Percentiles rank a stretch among this genome's conserved stretches.
phyloP scores from a whole-genome alignment of 768 basidiomycete species.

The Pholiota microspora region DNA sequence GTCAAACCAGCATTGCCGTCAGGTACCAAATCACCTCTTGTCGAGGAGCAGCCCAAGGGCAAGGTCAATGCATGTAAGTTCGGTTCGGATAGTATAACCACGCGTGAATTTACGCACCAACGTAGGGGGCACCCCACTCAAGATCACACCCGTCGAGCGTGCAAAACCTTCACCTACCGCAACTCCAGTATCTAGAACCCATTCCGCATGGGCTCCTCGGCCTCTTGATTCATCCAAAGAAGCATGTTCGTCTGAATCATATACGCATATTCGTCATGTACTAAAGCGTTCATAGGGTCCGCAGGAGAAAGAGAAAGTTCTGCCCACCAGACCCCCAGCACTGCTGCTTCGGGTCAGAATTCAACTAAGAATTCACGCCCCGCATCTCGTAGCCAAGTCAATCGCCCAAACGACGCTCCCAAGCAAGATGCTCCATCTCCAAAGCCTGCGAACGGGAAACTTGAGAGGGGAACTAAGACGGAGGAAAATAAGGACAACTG shows the following conservation, averaged over 20 bases:
- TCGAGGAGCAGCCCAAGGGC: constrained; percentile 3
- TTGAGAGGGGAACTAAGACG: constrained; percentile 2
- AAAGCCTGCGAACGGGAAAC: neutral
- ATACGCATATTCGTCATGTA: neutral
- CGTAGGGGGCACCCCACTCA: constrained; percentile 15
- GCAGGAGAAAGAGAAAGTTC: neutral
- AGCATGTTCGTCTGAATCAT: neutral
- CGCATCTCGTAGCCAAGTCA: neutral
- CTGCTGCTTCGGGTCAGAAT: neutral
- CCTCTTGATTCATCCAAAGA: neutral
- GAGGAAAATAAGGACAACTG: neutral
- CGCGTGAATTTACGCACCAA: no score
- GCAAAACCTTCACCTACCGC: neutral
- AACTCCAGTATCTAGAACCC: neutral
- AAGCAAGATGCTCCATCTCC: neutral
- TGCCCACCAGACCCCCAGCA: neutral
- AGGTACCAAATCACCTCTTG: constrained; percentile 10
- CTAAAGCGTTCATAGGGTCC: neutral
- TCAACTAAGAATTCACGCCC: neutral
- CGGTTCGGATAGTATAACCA: no score
- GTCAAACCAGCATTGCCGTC: constrained; percentile 1
- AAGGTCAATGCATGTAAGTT: constrained; percentile 16
- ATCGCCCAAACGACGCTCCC: neutral
- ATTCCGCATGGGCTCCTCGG: neutral
- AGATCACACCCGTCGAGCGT: constrained; percentile 1